phyloP scores from a whole-genome alignment of 116 monocot genomes.

The Iris pallida region DNA sequence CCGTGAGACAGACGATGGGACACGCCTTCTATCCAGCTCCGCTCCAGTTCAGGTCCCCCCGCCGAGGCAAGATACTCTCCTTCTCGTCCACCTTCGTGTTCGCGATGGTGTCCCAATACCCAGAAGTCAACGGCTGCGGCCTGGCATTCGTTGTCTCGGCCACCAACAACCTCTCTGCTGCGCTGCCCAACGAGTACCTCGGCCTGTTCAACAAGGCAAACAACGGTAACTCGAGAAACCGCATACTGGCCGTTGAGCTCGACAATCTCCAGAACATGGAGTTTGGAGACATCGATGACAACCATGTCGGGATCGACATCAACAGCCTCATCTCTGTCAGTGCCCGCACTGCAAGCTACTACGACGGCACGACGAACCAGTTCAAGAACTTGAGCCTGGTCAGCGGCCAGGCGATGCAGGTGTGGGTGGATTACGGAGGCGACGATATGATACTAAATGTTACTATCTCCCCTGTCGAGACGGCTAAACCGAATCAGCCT shows the following conservation, averaged over 20 bases:
- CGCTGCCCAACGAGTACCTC: background rate
- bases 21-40: background rate
- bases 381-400: background rate
- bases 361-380: background rate
- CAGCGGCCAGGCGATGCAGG: background rate
- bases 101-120: background rate
- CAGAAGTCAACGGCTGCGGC: background rate
- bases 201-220: constrained; percentile 1
- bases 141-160: constrained; percentile 14
- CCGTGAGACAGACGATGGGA: background rate
- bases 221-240: background rate
- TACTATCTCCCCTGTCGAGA: background rate
- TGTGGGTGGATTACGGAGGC: background rate
- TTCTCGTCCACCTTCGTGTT: background rate
- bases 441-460: background rate
- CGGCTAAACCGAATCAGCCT: background rate
- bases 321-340: constrained; percentile 2
- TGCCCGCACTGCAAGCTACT: background rate
- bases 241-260: constrained; percentile 8
- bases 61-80: constrained; percentile 4
- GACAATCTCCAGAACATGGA: background rate
- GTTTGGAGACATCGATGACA: constrained; percentile 6
- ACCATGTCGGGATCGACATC: constrained; percentile 11
- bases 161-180: constrained; percentile 1
- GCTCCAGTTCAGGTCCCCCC: background rate